A percentile compares a stretch with the other conserved stretches of the same genome.
Conservation (phyloP, 805 yeast species). For the Wickerhamomyces ciferrii region DNA sequence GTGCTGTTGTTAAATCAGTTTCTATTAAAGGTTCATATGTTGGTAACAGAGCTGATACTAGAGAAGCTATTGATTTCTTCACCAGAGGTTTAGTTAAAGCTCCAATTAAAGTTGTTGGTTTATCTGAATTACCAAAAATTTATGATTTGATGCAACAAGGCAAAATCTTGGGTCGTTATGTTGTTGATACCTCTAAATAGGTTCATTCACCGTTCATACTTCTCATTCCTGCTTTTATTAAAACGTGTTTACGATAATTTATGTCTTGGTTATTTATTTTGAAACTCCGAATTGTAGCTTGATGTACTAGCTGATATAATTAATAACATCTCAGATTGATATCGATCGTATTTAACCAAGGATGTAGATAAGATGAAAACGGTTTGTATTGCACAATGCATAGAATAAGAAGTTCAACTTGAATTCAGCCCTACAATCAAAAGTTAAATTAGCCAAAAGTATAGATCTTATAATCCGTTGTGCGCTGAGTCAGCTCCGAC, state of each 20-base stretch:
- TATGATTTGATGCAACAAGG: conserved; percentile 58
- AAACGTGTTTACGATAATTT: background rate
- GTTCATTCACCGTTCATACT: background rate
- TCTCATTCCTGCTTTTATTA: background rate
- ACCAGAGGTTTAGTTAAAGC: conserved; percentile 59
- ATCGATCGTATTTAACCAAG: too few relatives aligned
- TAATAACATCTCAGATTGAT: too few relatives aligned
- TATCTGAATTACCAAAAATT: conserved; percentile 46
- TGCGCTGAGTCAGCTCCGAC: background rate
- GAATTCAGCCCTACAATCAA: too few relatives aligned
- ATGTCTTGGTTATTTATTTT: background rate
- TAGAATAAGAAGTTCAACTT: too few relatives aligned
- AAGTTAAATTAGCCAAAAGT: too few relatives aligned
- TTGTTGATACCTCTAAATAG: conserved; percentile 47
- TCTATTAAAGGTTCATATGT: conserved; percentile 77
- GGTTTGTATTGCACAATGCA: too few relatives aligned
- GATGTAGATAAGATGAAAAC: too few relatives aligned
- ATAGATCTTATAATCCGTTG: too few relatives aligned
- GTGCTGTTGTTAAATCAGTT: conserved; percentile 64
- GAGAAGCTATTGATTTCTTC: conserved; percentile 71
- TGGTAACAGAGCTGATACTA: conserved; percentile 82
- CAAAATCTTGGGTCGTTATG: conserved; percentile 60
- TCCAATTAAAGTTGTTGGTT: conserved; percentile 54
- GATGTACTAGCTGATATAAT: too few relatives aligned
- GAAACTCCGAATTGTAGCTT: background rate